Evolutionary conservation across 2,329 filamentous ascomycete species (phyloP), one percentile per base, ranked within the genome.

Genomic region (Colletotrichum viniferum): DNA sequence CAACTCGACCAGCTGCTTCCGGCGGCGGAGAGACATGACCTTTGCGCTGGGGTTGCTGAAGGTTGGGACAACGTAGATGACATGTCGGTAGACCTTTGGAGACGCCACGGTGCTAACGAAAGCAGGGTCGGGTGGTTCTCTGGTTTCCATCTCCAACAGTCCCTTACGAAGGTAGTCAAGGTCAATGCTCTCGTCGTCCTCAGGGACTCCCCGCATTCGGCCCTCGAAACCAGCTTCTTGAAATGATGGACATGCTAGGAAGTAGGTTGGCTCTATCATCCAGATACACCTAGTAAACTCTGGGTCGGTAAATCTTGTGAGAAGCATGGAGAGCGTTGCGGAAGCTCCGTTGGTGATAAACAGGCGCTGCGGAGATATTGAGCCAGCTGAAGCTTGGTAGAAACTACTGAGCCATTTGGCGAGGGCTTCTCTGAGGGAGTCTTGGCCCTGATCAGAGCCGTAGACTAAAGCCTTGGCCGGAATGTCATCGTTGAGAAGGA

Each of bases 31-130:
- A 12, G 92, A 92, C 92, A 97, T 96, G 5, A 94, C 95, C 81
- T 93, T 93, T 34, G 93, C 95, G 0, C 94, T 96, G 0, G 96
- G 96, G 81, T 98, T 98, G 62, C 94, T 92, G 82, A 96, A 97
- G 0, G 95, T 95, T 0, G 96, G 95, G 14, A 98, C 96, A 55
- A 92, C 91, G 83, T 98, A 98, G 79, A 98, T 93, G 79, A 98
- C 83, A 81, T 98, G 94, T 69, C 92, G 92, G 85, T 98, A 98
- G 69, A 94, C 90, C 81, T 97, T 98, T 55, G 52, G 80, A 48
- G 55, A 38, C 10, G 69, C 24, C 64, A 66, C 24, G 14, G 24
- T 56, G 26, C 43, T 52, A 52, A 52, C 6, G 43, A 52, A 52
- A 21, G 43, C 43, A n/a, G n/a, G n/a, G 43, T 21, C n/a, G 43